phyloP scores from a whole-genome alignment of 2,329 filamentous ascomycete species.

The Ploettnerulaceae sp. region DNA sequence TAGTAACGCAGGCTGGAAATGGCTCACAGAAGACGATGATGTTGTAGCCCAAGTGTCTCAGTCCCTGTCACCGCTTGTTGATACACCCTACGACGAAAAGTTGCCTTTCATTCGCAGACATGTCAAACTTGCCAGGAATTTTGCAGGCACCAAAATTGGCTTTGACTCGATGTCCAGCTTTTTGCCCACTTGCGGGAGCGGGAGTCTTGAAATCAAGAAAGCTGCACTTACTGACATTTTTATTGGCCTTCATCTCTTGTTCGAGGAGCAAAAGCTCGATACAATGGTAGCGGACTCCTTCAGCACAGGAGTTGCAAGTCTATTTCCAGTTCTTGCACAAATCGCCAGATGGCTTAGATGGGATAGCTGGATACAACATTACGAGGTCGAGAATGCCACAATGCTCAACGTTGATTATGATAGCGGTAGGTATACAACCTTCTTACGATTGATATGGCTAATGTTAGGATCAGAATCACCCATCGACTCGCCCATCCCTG shows the following conservation, averaged over 20 bases:
- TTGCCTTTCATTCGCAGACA: slow-evolving; percentile 48
- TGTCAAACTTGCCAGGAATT: slow-evolving; percentile 59
- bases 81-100: slow-evolving; percentile 42
- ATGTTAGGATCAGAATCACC: slow-evolving; percentile 14
- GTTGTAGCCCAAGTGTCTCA: slow-evolving; percentile 27
- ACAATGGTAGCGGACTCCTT: slow-evolving; percentile 49
- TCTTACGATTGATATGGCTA: not conserved
- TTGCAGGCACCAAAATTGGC: slow-evolving; percentile 56
- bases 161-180: slow-evolving; percentile 54
- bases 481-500: slow-evolving; percentile 33
- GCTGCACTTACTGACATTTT: slow-evolving; percentile 63
- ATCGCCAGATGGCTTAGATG: slow-evolving; percentile 80
- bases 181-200: slow-evolving; percentile 54
- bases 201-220: slow-evolving; percentile 52
- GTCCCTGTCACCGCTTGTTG: slow-evolving; percentile 14
- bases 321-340: slow-evolving; percentile 75
- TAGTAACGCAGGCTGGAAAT: slow-evolving; percentile 63
- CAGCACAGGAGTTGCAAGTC: slow-evolving; percentile 40
- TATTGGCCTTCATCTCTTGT: slow-evolving; percentile 75
- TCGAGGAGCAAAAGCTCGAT: slow-evolving; percentile 84
- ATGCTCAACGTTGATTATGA: slow-evolving; percentile 53
- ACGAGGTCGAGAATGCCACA: slow-evolving; percentile 52
- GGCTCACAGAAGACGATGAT: slow-evolving; percentile 55
- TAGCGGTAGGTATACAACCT: slow-evolving; percentile 38
- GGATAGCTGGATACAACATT: slow-evolving; percentile 57